phyloP scores from a whole-genome alignment of 2,329 filamentous ascomycete species.

The Sarocladium oryzae region DNA sequence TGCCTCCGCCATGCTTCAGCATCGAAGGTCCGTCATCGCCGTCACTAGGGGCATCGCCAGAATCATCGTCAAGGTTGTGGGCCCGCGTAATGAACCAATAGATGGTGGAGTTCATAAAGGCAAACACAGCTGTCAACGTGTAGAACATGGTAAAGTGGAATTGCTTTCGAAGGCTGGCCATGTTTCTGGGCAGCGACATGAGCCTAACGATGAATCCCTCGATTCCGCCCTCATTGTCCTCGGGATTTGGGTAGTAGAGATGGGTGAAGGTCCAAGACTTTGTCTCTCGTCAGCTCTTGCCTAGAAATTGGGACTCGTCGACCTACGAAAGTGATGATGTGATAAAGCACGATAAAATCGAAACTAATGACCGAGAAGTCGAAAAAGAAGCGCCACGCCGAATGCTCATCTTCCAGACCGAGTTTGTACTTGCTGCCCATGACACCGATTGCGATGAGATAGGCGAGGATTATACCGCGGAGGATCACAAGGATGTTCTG shows the following conservation, averaged over 20 bases:
- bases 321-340: slow-evolving; percentile 40
- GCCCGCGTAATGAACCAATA: slow-evolving; percentile 40
- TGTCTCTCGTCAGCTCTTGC: not conserved
- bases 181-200: slow-evolving; percentile 40
- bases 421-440: slow-evolving; percentile 41
- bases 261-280: slow-evolving; percentile 48
- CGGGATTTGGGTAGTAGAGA: slow-evolving; percentile 37
- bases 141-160: slow-evolving; percentile 47
- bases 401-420: slow-evolving; percentile 30
- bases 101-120: slow-evolving; percentile 42
- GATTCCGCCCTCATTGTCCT: slow-evolving; percentile 28
- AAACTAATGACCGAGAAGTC: slow-evolving; percentile 43
- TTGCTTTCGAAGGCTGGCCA: slow-evolving; percentile 32
- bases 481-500: slow-evolving; percentile 39
- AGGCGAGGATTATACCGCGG: slow-evolving; percentile 35
- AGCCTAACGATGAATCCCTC: slow-evolving; percentile 30
- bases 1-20: not conserved
- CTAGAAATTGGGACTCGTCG: not conserved
- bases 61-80: slow-evolving; percentile 18
- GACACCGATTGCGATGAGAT: slow-evolving; percentile 34
- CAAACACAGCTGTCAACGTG: slow-evolving; percentile 36
- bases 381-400: slow-evolving; percentile 37
- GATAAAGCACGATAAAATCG: slow-evolving; percentile 36
- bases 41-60: slow-evolving; percentile 10
- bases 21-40: not conserved